Evolutionary conservation across 1,139 yeast species (phyloP).

Genomic region (Hyphopichia fennica): DNA sequence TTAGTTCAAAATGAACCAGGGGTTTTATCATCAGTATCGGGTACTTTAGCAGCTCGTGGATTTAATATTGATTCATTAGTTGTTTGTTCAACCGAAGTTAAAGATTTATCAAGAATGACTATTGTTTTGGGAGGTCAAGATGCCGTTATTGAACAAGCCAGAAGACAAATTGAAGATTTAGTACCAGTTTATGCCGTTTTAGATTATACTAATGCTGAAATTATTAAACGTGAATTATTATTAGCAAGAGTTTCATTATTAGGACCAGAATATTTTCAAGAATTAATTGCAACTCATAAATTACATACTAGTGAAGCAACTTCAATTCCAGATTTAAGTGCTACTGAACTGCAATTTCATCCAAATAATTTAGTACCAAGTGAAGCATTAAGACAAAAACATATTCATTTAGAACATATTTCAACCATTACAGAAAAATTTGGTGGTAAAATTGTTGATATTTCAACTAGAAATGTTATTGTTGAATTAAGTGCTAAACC

Average conservation of each 20-base stretch:
- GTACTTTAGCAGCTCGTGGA: constrained; percentile 96
- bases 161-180: constrained; percentile 95
- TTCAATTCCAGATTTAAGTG: constrained; percentile 46
- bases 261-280: constrained; percentile 97
- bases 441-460: constrained; percentile 91
- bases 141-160: constrained; percentile 97
- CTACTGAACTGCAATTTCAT: constrained; percentile 64
- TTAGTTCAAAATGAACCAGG: constrained; percentile 99
- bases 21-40: constrained; percentile 88
- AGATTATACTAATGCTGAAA: constrained; percentile 88
- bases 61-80: constrained; percentile 96
- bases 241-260: constrained; percentile 88
- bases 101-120: constrained; percentile 95
- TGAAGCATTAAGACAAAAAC: constrained; percentile 93
- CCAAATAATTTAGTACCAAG: constrained; percentile 90
- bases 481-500: constrained; percentile 96
- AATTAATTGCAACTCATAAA: constrained; percentile 85
- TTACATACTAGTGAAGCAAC: constrained; percentile 42
- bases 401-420: constrained; percentile 82
- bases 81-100: constrained; percentile 94
- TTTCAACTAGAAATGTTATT: constrained; percentile 89
- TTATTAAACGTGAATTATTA: constrained; percentile 85
- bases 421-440: constrained; percentile 79
- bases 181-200: constrained; percentile 98
- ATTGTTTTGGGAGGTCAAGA: constrained; percentile 93